phyloP scores from a whole-genome alignment of 352 stramenopile genomes.

The Peronosclerospora sorghi region DNA sequence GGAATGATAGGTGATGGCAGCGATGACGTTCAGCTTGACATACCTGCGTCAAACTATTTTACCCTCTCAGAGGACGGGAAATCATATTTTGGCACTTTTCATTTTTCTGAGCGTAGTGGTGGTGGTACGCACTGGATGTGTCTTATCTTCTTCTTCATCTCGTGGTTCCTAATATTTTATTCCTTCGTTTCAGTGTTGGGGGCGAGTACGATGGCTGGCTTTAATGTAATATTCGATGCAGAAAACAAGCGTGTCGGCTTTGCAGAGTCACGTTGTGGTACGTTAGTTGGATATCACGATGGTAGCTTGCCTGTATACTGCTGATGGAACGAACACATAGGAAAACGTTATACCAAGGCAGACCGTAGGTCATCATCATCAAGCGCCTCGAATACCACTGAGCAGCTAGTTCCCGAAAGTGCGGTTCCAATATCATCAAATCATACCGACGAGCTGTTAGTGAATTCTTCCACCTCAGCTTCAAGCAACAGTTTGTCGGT shows the following conservation, averaged over 20 bases:
- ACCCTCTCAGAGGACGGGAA: conserved; percentile 31
- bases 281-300: background rate
- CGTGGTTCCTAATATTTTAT: conserved; percentile 1
- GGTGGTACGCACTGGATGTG: conserved; percentile 49
- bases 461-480: conserved; percentile 1
- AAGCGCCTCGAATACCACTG: too few relatives aligned
- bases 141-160: background rate
- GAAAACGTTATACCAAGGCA: conserved; percentile 10
- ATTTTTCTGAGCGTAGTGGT: conserved; percentile 70
- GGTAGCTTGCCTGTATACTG: background rate
- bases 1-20: conserved; percentile 32
- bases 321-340: conserved; percentile 2
- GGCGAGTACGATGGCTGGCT: conserved; percentile 67
- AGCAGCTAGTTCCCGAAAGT: conserved; percentile 1
- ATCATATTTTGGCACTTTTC: conserved; percentile 64
- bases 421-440: background rate
- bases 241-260: conserved; percentile 72
- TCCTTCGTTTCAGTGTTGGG: conserved; percentile 43
- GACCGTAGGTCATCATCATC: too few relatives aligned
- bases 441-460: background rate
- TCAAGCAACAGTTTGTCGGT: too few relatives aligned
- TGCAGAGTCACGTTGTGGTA: conserved; percentile 59
- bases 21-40: conserved; percentile 49
- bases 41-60: conserved; percentile 58
- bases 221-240: conserved; percentile 78